Base-by-base conservation (phyloP, 345 rosid species). In the Arabidopsis arenosa region DNA sequence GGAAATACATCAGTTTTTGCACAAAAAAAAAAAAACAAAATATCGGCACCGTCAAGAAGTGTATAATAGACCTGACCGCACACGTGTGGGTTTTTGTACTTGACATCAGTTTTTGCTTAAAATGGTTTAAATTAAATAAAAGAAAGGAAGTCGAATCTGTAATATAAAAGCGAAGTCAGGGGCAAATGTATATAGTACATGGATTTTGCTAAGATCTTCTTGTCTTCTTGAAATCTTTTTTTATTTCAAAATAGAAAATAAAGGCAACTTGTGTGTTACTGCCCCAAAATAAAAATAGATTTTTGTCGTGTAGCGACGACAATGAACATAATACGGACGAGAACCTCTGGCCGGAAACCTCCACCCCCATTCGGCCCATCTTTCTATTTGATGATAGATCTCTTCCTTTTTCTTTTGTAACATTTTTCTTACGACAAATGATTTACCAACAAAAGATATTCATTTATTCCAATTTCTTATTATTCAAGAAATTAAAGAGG, bases 161-260 rank as follows among this genome's bases (percentile, higher is more conserved):
- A 70, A 63, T 47, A 63, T 36, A 0, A 18, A 54, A 63, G 76
- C 26, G 37, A 28, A 77, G 66, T 14, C 39, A 76, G 72, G 76
- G 76, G 72, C 45, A 63, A 63, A n/a, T 35, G 1, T 43, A 62
- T 54, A 54, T 33, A 76, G 65, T 63, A 63, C 80, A 63, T 70
- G 75, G 80, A 76, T 76, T 59, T 70, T 63, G 75, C 59, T 63
- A 70, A 70, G 80, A 76, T 76, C 75, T 76, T 76, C 75, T 76
- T 76, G 80, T 76, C 71, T 36, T 70, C 66, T 63, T 70, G 11
- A 69, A 26, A 28, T 39, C 15, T 53, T 3, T 11, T 17, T 35
- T 47, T 12, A 2, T 17, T 33, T 35, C 9, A 61, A 13, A 30
- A 35, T 15, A 52, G 41, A 60, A 30, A 1, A 61, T 52, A 12